These are phyloP conservation scores for Ophiostoma himal-ulmi DNA, from an alignment of 2,329 filamentous ascomycete genomes.

Conservation along the genomic window DNA sequence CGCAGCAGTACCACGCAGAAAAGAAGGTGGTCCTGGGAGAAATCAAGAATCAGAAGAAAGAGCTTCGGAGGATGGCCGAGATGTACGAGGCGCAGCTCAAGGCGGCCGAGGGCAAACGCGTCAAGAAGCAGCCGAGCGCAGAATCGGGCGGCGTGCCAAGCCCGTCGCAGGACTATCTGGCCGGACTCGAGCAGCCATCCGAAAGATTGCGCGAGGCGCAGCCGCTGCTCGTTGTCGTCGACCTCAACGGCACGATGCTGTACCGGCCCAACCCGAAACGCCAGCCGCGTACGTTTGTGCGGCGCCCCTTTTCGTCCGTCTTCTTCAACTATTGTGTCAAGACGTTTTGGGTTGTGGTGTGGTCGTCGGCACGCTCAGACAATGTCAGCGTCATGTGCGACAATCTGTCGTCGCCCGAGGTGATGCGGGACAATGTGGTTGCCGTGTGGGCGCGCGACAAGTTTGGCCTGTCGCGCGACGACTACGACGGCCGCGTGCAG, in stretches of 20 bases:
- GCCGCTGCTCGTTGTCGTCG: constrained; percentile 74
- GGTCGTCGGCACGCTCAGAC: constrained; percentile 73
- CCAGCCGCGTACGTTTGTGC: constrained; percentile 48
- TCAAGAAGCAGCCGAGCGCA: not conserved
- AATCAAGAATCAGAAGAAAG: not conserved
- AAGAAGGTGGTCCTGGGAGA: not conserved
- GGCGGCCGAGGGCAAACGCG: not conserved
- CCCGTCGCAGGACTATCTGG: constrained; percentile 57
- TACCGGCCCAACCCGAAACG: constrained; percentile 54
- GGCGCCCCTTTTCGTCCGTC: constrained; percentile 58
- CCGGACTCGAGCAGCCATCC: constrained; percentile 38
- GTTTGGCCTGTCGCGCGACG: constrained; percentile 57
- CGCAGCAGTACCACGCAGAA: not conserved
- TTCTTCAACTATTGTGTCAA: constrained; percentile 72
- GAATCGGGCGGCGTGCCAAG: constrained; percentile 52
- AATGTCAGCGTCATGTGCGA: constrained; percentile 67
- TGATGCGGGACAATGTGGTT: constrained; percentile 44
- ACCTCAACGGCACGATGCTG: constrained; percentile 89
- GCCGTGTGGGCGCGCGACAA: constrained; percentile 73
- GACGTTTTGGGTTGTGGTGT: constrained; percentile 76
- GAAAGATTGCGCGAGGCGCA: constrained; percentile 44
- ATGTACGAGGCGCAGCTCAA: not conserved
- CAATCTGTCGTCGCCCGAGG: constrained; percentile 39
- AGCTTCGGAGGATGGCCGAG: not conserved
- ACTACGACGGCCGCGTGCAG: constrained; percentile 68